Conservation (phyloP, 495 filamentous ascomycete species). For the Xylaria venustula region DNA sequence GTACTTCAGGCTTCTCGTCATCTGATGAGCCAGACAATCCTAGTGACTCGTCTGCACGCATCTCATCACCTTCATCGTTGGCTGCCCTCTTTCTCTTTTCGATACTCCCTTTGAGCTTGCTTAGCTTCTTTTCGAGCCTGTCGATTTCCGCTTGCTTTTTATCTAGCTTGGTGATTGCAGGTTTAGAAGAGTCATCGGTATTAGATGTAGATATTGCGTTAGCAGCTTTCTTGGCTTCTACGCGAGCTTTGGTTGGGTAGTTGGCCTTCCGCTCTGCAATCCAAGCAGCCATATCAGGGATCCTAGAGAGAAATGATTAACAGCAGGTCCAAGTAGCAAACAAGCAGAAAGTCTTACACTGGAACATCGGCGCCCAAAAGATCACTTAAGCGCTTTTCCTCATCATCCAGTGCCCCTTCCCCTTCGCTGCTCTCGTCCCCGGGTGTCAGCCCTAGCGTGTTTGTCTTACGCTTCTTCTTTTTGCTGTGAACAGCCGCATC, state of each 20-base stretch:
- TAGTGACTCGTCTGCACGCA: constrained; percentile 40
- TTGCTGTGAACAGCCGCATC: constrained; percentile 54
- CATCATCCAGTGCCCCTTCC: constrained; percentile 66
- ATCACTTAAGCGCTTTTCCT: constrained; percentile 72
- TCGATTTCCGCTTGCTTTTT: constrained; percentile 46
- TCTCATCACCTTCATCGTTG: constrained; percentile 57
- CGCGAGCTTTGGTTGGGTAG: constrained; percentile 71
- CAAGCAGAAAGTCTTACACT: constrained; percentile 36
- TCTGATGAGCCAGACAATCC: constrained; percentile 38
- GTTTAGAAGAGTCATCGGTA: constrained; percentile 25
- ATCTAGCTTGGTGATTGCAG: constrained; percentile 29
- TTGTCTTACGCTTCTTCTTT: constrained; percentile 77
- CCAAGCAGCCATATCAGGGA: constrained; percentile 73
- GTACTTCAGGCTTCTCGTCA: constrained; percentile 50
- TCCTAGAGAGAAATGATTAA: constrained; percentile 43
- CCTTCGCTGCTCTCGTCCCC: constrained; percentile 59
- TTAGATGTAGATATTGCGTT: constrained; percentile 15
- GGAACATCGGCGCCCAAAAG: constrained; percentile 44
- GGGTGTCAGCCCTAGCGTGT: constrained; percentile 78
- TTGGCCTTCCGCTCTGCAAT: constrained; percentile 74
- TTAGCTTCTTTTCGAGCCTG: constrained; percentile 49
- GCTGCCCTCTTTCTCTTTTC: constrained; percentile 56
- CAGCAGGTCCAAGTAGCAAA: constrained; percentile 14
- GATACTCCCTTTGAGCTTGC: constrained; percentile 52
- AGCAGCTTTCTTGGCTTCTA: constrained; percentile 48